Evolutionary conservation across 140 eudicot genomes (phyloP).

Genomic region (Cichorium intybus): DNA sequence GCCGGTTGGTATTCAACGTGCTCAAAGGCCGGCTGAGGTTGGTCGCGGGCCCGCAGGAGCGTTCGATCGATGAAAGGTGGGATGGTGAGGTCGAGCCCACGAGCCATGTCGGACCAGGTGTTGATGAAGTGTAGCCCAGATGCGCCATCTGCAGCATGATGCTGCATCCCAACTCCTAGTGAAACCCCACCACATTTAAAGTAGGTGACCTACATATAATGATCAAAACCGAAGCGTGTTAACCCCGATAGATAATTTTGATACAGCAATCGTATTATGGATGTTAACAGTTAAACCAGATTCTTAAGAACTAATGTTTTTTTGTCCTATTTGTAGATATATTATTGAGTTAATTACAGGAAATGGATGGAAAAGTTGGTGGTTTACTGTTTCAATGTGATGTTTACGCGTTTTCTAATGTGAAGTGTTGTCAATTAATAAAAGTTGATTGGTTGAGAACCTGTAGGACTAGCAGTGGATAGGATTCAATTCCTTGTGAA

Average conservation of each 20-base stretch:
- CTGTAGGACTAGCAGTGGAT: slow-evolving; percentile 70
- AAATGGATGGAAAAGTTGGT: no score
- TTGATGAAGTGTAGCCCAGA: slow-evolving; percentile 77
- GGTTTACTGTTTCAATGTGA: background rate
- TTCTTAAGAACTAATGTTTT: background rate
- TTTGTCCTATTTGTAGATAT: background rate
- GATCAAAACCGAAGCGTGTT: background rate
- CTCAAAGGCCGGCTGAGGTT: slow-evolving; percentile 62
- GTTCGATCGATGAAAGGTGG: slow-evolving; percentile 80
- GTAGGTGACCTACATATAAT: slow-evolving; percentile 51
- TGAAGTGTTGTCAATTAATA: background rate
- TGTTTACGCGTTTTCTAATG: background rate
- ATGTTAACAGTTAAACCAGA: background rate
- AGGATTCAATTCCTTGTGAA: slow-evolving; percentile 55
- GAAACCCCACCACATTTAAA: slow-evolving; percentile 92
- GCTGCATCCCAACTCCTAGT: slow-evolving; percentile 91
- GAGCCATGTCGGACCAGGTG: slow-evolving; percentile 91
- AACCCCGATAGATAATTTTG: no score
- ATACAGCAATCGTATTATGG: no score
- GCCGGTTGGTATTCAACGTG: slow-evolving; percentile 87
- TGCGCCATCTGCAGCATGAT: slow-evolving; percentile 89
- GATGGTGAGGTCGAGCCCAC: slow-evolving; percentile 73
- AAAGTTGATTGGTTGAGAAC: slow-evolving; percentile 20
- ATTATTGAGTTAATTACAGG: background rate
- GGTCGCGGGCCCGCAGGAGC: slow-evolving; percentile 70